Evolutionary conservation across 106 monocot genomes (phyloP), one percentile per base, ranked within the genome.

Genomic region (Dioscorea alata): DNA sequence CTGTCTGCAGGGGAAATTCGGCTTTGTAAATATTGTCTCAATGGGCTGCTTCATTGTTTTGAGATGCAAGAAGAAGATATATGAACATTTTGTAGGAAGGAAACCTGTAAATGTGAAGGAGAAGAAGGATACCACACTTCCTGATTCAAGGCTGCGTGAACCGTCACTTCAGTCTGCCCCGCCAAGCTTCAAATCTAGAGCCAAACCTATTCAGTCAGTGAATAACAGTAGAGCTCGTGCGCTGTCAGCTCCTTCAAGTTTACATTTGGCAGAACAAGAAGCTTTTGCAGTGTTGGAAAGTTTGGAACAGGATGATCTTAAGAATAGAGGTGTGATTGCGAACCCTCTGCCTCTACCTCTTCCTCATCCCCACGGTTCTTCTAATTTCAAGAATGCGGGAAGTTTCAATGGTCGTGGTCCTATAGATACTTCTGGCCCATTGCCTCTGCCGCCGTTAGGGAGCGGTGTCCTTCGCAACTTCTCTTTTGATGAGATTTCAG

Each of bases 131-230:
- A 72, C 81, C 4, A 74, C 57, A 16, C 84, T 92, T 48, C 91
- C 91, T 48, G 92, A 92, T 65, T 89, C 96, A 32, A 89, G 78
- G 80, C 20, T 54, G 0, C 48, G 19, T 34, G 80, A 65, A 6
- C 86, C 83, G 4, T 84, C 92, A 25, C 75, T 97, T 23, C 84
- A 92, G 69, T 97, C 96, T 49, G 96, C 96, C 9, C 96, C 96
- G 59, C 92, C 96, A 19, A 97, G 96, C 71, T 97, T 97, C 77
- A 86, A 80, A 76, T 89, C 70, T 32, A 79, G 89, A 75, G 53
- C 76, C 4, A 89, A 82, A 62, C 35, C 21, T 21, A 14, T 69
- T 7, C 89, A 82, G 75, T 76, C 78, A 13, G 32, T 31, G 0
- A 23, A 48, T 63, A 79, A 76, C 68, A 80, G 50, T 59, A 86